Evolutionary conservation across 495 filamentous ascomycete species (phyloP).

Genomic region (Parachaetomium inaequale): DNA sequence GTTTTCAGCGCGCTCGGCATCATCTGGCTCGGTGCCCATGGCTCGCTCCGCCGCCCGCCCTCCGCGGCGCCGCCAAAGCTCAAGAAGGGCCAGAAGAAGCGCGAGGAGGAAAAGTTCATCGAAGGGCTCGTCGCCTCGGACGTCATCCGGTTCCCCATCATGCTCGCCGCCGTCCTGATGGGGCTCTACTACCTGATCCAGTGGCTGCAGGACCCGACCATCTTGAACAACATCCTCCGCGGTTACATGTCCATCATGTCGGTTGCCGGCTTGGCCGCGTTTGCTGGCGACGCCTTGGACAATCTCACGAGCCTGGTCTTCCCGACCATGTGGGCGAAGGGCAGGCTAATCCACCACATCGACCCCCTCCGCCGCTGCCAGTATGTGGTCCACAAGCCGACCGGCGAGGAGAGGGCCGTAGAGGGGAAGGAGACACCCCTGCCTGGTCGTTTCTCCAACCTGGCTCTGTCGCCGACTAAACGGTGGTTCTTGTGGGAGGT

Average conservation of each 20-base stretch:
- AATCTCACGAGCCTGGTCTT: constrained; percentile 68
- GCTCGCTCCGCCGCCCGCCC: constrained; percentile 64
- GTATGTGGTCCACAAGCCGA: constrained; percentile 17
- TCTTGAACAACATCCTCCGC: constrained; percentile 80
- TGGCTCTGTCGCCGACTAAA: constrained; percentile 25
- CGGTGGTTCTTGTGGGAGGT: constrained; percentile 41
- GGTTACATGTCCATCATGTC: constrained; percentile 82
- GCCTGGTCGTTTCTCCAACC: constrained; percentile 38
- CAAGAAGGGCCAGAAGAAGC: constrained; percentile 42
- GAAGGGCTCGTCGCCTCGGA: constrained; percentile 78
- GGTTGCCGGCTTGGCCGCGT: constrained; percentile 64
- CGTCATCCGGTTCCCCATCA: constrained; percentile 81
- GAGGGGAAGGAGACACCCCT: constrained; percentile 41
- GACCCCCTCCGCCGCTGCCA: constrained; percentile 33
- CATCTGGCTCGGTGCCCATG: constrained; percentile 47
- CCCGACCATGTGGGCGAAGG: constrained; percentile 56
- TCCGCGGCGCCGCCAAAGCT: constrained; percentile 64
- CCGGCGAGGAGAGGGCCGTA: constrained; percentile 17
- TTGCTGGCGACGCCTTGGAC: constrained; percentile 64
- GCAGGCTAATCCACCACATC: constrained; percentile 45
- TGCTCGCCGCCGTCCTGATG: constrained; percentile 68
- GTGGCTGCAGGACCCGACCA: constrained; percentile 73
- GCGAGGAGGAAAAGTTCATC: constrained; percentile 61
- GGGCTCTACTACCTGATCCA: constrained; percentile 87
- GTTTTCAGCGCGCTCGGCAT: constrained; percentile 41